Base-by-base conservation (phyloP, 352 stramenopile genomes). In the Thalassiosira mediterranea region DNA sequence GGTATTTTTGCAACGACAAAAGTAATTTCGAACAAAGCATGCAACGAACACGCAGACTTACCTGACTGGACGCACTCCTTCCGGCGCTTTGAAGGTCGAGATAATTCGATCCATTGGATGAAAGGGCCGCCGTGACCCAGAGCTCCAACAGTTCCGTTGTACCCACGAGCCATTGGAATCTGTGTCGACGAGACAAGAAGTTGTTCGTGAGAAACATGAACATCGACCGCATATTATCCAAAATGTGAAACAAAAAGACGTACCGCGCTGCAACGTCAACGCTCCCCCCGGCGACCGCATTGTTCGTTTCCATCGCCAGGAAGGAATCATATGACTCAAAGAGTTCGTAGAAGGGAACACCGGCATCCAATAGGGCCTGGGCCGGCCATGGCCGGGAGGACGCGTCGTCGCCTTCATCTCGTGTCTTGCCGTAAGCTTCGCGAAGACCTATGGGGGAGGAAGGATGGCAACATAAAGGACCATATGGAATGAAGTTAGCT, bases 311-410 rank as follows among this genome's bases (percentile, higher is more conserved):
- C 32, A 66, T 49, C 8, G 78, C 57, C 8, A 67, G 59, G 53
- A 77, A 28, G 54, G 52, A 62, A 34, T 89, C 72, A 52, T 86
- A 89, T 10, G 64, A 68, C 57, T 76, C 70, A 48, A 90, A 59
- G 7, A 89, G 53, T n/a, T 44, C 48, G 49, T 79, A 23, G 47
- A 83, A 89, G 32, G 81, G 71, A 53, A 90, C 73, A n/a, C 85
- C 88, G 66, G 78, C 72, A 37, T 77, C 66, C 25, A 88, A 34
- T 4, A 93, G 54, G 44, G 81, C 72, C 40, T 79, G 53, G 31
- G 83, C 72, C 47, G 83, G 72, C 88, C 88, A 93, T 54, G 60
- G 63, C 11, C 54, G 47, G 59, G 47, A 76, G 10, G 47, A 10
- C 61, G 37, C 26, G 37, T 15, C 23, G 38, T 69, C 28, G 13